Evolutionary conservation across 306 rosid genomes (phyloP).

Genomic region (Lithocarpus polystachyus): DNA sequence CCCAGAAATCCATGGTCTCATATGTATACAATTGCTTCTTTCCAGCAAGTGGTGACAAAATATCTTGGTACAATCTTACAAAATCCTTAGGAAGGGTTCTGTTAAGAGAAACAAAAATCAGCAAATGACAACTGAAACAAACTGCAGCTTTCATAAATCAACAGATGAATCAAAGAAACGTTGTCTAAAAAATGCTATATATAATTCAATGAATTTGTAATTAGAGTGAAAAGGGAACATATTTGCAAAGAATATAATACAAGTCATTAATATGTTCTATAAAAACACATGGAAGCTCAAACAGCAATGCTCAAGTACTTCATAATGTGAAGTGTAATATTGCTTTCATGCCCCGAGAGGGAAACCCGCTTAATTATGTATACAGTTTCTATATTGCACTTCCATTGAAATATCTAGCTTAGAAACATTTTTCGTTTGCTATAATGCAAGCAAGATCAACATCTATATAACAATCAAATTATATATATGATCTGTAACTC

Average conservation of each 20-base stretch:
- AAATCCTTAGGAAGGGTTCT: conserved; percentile 67
- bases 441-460: not conserved
- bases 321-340: not conserved
- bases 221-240: not conserved
- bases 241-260: conserved; percentile 3
- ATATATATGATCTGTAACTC: not conserved
- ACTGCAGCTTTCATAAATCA: conserved; percentile 6
- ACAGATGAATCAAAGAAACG: conserved; percentile 7
- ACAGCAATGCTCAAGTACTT: not conserved
- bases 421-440: not conserved
- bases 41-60: conserved; percentile 93
- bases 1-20: conserved; percentile 90
- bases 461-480: not conserved
- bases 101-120: conserved; percentile 21
- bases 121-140: conserved; percentile 1
- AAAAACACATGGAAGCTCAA: not conserved
- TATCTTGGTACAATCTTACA: conserved; percentile 95
- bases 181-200: not conserved
- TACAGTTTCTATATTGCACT: not conserved
- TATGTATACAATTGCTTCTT: conserved; percentile 83
- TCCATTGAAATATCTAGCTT: not conserved
- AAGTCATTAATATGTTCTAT: not conserved
- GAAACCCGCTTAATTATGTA: not conserved
- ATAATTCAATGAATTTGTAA: conserved; percentile 3
- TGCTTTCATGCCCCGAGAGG: conserved; percentile 1